Percentiles rank a stretch among this genome's conserved stretches.
Conservation (phyloP, 1,284 basidiomycete genomes). For the Moesziomyces antarcticus region DNA sequence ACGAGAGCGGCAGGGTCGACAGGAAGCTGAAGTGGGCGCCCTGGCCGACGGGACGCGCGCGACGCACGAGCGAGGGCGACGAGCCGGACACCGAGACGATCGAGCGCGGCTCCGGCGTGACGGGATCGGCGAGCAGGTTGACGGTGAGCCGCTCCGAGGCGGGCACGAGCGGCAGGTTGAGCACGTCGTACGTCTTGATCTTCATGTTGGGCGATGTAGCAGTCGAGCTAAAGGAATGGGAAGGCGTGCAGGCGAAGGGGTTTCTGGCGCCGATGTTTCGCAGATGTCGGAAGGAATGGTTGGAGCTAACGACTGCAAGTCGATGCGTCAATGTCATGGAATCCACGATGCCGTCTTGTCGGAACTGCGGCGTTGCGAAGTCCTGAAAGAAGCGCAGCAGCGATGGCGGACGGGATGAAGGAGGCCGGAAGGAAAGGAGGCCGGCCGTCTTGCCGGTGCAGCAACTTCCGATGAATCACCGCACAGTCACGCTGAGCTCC, state of each 20-base stretch:
- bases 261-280: neutral
- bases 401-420: conserved; percentile 4
- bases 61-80: conserved; percentile 72
- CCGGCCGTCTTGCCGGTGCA: neutral
- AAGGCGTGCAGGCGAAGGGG: neutral
- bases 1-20: conserved; percentile 82
- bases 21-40: conserved; percentile 83
- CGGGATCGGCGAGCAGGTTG: conserved; percentile 77
- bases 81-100: conserved; percentile 70
- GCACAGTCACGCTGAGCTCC: neutral
- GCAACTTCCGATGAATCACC: no score
- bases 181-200: conserved; percentile 34
- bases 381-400: neutral
- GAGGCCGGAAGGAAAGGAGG: neutral
- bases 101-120: conserved; percentile 72
- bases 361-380: neutral
- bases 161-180: conserved; percentile 75
- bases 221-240: conserved; percentile 7
- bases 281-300: neutral
- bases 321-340: conserved; percentile 24
- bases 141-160: conserved; percentile 75
- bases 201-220: conserved; percentile 12
- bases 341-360: neutral
- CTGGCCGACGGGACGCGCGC: conserved; percentile 74
- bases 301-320: conserved; percentile 18